Percentiles rank a stretch among this genome's conserved stretches.
These are phyloP conservation scores for Alopecurus myosuroides DNA, from an alignment of 176 grass and related monocot genomes.

Conservation along the genomic window DNA sequence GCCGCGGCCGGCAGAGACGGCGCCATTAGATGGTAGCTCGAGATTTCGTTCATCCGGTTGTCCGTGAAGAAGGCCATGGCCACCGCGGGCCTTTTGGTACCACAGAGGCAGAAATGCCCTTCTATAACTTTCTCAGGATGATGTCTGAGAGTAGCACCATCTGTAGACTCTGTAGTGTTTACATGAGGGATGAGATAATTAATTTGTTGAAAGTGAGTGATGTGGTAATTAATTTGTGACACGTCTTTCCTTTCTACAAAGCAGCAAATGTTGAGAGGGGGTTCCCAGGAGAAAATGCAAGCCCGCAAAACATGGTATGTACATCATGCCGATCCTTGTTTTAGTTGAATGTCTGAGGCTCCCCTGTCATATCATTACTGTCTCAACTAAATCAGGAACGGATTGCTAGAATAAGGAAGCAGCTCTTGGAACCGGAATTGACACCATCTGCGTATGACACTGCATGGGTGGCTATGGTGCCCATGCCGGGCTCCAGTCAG, in stretches of 20 bases:
- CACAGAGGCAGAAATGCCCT: too few species aligned
- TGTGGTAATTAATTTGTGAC: not conserved
- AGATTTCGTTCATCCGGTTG: not conserved
- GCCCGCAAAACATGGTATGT: constrained; percentile 3
- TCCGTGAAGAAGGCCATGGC: not conserved
- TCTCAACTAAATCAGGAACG: not conserved
- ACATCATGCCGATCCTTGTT: not conserved
- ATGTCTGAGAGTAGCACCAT: not conserved
- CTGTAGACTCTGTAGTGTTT: too few species aligned
- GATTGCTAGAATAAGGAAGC: constrained; percentile 48
- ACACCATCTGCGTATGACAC: constrained; percentile 41
- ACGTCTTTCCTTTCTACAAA: not conserved
- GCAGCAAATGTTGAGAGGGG: not conserved
- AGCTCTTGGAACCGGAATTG: constrained; percentile 29
- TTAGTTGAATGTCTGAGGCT: too few species aligned
- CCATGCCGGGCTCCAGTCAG: constrained; percentile 26
- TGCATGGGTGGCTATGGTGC: constrained; percentile 90
- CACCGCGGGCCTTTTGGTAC: too few species aligned
- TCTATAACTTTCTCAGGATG: too few species aligned
- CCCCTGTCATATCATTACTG: not conserved
- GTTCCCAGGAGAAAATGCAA: not conserved
- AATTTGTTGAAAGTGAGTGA: too few species aligned
- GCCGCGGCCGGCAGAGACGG: too few species aligned
- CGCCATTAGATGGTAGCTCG: not conserved
- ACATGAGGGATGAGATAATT: too few species aligned